Base-by-base conservation (phyloP, 2,329 filamentous ascomycete species). In the Colletotrichum navitas region DNA sequence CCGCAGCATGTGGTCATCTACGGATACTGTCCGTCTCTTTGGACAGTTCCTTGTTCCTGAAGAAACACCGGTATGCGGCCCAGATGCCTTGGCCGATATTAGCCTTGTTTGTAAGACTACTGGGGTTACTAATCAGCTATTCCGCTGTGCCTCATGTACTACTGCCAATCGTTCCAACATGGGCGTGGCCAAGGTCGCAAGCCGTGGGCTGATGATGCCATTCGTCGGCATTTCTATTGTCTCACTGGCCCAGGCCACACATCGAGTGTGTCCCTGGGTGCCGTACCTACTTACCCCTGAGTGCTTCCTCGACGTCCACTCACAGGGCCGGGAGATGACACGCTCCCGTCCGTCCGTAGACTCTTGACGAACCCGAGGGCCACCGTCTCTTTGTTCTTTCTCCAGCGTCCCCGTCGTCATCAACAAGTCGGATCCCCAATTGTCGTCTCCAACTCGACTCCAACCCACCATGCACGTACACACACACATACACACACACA, bases 301-400 rank as follows among this genome's bases (percentile, higher is more conserved):
- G n/a, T 32, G 16, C 34, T 8, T 18, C 14, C 24, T 39, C 7
- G 16, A 8, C 32, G 32, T 36, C 43, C 45, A 39, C 14, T 39
- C 5, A 29, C 59, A 51, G 59, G 49, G 59, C 16, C 29, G 59
- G 59, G 43, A 49, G 43, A 61, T 49, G 59, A 39, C 29, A 49
- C 12, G 29, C 43, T 39, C 34, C 59, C 43, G 59, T 3, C 8
- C 7, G 18, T 60, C 39, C 34, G 43, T 24, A 24, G 29, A 34
- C 41, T 49, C 41, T 24, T 21, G 16, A 34, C 43, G 32, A 32
- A 36, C 6, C 24, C 21, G 24, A 47, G 41, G 11, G 43, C 24
- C 11, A 49, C 16, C 2, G 5, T 61, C 43, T 36, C 29, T 36
- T 61, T 49, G 29, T 49, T 34, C 26, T 34, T 36, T 61, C 43